These are phyloP conservation scores for Wickerhamomyces queroliae DNA, from an alignment of 805 yeast genomes.

Conservation along the genomic window DNA sequence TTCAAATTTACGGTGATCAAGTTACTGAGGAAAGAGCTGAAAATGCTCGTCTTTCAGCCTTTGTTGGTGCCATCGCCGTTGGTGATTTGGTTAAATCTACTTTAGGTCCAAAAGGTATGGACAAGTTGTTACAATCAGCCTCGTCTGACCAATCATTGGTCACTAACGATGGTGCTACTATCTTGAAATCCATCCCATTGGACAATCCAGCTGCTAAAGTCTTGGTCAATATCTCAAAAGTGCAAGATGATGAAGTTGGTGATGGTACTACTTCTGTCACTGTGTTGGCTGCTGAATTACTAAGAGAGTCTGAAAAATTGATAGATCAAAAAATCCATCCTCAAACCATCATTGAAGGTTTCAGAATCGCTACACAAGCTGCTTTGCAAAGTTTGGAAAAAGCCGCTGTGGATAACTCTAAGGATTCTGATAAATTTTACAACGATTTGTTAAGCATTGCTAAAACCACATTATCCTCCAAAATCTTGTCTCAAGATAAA, in stretches of 20 bases:
- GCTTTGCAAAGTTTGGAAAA: conserved; percentile 77
- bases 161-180: conserved; percentile 98
- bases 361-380: conserved; percentile 79
- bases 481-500: conserved; percentile 92
- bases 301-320: conserved; percentile 90
- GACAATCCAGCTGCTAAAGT: conserved; percentile 98
- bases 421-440: conserved; percentile 62
- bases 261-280: conserved; percentile 98
- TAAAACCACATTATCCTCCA: conserved; percentile 88
- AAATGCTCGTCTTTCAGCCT: conserved; percentile 94
- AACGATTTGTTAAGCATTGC: conserved; percentile 83
- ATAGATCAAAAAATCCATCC: conserved; percentile 95
- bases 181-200: conserved; percentile 85
- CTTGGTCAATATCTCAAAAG: conserved; percentile 88
- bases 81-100: conserved; percentile 95
- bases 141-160: conserved; percentile 73
- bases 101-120: conserved; percentile 99
- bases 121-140: conserved; percentile 84
- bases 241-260: conserved; percentile 98
- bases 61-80: conserved; percentile 98
- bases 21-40: conserved; percentile 97
- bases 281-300: conserved; percentile 80
- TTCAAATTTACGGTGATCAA: conserved; percentile 94
- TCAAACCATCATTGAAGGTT: conserved; percentile 95
- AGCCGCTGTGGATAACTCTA: conserved; percentile 74